Evolutionary conservation across 768 basidiomycete genomes (phyloP).

Genomic region (Coprinellus micaceus): DNA sequence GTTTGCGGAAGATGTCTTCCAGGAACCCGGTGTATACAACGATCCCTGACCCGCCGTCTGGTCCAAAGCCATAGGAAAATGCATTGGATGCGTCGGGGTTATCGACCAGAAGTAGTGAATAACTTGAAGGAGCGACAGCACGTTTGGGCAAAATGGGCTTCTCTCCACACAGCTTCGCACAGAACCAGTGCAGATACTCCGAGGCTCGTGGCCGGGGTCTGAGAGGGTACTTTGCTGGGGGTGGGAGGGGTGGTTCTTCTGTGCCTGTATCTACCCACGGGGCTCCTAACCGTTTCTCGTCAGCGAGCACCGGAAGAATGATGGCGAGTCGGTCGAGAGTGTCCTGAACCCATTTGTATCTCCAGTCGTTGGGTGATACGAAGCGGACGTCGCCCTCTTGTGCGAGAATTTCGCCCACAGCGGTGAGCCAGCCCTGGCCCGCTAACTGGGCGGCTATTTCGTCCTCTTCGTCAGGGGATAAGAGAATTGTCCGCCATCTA

Average conservation of each 20-base stretch:
- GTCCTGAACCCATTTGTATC: slow-evolving; percentile 80
- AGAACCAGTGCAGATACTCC: slow-evolving; percentile 61
- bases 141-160: slow-evolving; percentile 42
- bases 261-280: slow-evolving; percentile 53
- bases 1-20: slow-evolving; percentile 71
- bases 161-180: slow-evolving; percentile 45
- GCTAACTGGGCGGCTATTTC: slow-evolving; percentile 78
- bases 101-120: slow-evolving; percentile 86
- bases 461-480: slow-evolving; percentile 92
- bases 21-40: slow-evolving; percentile 94
- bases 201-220: slow-evolving; percentile 78
- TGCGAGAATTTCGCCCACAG: slow-evolving; percentile 76
- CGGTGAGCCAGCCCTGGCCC: slow-evolving; percentile 82
- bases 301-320: slow-evolving; percentile 64
- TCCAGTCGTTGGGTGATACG: slow-evolving; percentile 81
- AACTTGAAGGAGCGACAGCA: slow-evolving; percentile 75
- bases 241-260: slow-evolving; percentile 62
- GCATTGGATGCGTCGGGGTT: slow-evolving; percentile 83
- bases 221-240: slow-evolving; percentile 78
- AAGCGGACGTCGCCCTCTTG: slow-evolving; percentile 57
- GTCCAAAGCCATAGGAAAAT: slow-evolving; percentile 94
- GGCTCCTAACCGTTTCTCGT: slow-evolving; percentile 51
- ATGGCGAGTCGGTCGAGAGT: slow-evolving; percentile 76
- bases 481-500: slow-evolving; percentile 83
- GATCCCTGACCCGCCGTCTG: slow-evolving; percentile 86